Conservation (phyloP, 371 early-diverging fungal species). For the Capillidium heterosporum region DNA sequence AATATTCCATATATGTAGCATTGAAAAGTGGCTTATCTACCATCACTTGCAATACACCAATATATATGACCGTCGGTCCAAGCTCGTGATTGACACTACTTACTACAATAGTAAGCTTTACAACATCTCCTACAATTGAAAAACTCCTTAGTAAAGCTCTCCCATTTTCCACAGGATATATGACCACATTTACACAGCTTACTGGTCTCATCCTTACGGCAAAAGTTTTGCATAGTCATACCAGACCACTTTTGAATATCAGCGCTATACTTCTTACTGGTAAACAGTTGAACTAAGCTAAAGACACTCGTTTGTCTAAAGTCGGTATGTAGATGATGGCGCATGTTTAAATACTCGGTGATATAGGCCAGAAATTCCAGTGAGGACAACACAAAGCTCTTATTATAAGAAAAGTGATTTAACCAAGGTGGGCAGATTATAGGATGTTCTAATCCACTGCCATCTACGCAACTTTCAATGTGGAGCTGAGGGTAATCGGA, state of each 20-base stretch:
- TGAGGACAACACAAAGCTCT: constrained; percentile 66
- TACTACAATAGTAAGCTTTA: constrained; percentile 63
- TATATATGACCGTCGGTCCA: constrained; percentile 62
- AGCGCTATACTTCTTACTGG: constrained; percentile 34
- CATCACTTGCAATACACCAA: constrained; percentile 38
- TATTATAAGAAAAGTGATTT: constrained; percentile 45
- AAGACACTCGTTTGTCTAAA: constrained; percentile 41
- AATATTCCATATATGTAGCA: no score
- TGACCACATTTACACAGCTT: constrained; percentile 51
- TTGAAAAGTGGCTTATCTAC: no score
- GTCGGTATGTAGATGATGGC: constrained; percentile 40
- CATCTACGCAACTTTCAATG: no score
- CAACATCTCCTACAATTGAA: constrained; percentile 64
- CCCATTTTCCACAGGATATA: constrained; percentile 59
- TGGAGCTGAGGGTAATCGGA: no score
- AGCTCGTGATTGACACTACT: constrained; percentile 49
- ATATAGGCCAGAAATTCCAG: constrained; percentile 71
- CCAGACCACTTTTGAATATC: constrained; percentile 61
- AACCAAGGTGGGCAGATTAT: constrained; percentile 13
- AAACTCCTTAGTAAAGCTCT: constrained; percentile 49
- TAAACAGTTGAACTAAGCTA: constrained; percentile 52
- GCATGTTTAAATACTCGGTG: constrained; percentile 59
- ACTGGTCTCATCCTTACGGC: constrained; percentile 50
- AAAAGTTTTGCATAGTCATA: constrained; percentile 63
- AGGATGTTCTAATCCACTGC: constrained; percentile 3